These are phyloP conservation scores for Spirogloea muscicola DNA, from an alignment of 139 green algal species.

Conservation along the genomic window DNA sequence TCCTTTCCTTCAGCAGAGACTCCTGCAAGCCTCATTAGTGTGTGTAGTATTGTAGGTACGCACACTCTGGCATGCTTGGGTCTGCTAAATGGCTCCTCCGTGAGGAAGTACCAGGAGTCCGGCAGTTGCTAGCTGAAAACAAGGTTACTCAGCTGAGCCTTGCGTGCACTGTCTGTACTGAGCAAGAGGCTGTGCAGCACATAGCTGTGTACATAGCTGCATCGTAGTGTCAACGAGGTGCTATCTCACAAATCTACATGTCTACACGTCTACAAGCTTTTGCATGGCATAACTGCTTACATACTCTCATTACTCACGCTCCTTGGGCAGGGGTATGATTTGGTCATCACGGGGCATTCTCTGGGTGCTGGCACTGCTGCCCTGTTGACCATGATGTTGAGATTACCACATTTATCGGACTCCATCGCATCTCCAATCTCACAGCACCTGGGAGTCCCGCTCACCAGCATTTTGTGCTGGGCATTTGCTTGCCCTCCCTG, in stretches of 20 bases:
- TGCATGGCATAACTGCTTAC: too few relatives aligned
- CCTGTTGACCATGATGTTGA: constrained; percentile 28
- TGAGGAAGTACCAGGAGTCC: constrained; percentile 2
- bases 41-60: constrained; percentile 23
- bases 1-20: too few relatives aligned
- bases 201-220: too few relatives aligned
- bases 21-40: too few relatives aligned
- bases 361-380: constrained; percentile 30
- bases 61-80: constrained; percentile 23
- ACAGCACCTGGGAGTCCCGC: not conserved
- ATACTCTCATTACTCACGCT: too few relatives aligned
- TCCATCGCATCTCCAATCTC: too few relatives aligned
- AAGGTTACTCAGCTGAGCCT: constrained; percentile 1
- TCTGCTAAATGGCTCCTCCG: constrained; percentile 22
- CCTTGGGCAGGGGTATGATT: constrained; percentile 10
- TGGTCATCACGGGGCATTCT: constrained; percentile 26
- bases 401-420: too few relatives aligned
- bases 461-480: constrained; percentile 8
- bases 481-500: constrained; percentile 17
- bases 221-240: too few relatives aligned
- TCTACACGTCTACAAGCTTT: too few relatives aligned
- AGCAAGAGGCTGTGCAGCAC: too few relatives aligned
- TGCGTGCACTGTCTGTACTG: too few relatives aligned
- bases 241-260: too few relatives aligned
- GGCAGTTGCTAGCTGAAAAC: constrained; percentile 4